Percentiles rank a stretch among this genome's conserved stretches.
These are phyloP conservation scores for Syzygium syzygioides DNA, from an alignment of 441 rosid genomes.

Conservation along the genomic window DNA sequence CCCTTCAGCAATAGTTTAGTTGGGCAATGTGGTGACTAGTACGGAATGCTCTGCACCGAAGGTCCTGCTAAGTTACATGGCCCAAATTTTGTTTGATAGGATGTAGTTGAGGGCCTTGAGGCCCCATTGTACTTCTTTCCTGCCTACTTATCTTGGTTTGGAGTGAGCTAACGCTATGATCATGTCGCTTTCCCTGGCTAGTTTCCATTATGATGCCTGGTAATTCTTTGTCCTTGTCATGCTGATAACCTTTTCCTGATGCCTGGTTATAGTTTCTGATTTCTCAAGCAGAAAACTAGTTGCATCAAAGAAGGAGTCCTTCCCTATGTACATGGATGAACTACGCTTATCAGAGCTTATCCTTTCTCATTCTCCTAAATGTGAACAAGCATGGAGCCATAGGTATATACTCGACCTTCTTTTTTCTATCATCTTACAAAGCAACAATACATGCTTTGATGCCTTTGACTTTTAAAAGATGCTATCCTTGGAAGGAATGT, in stretches of 20 bases:
- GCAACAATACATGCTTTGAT: not conserved
- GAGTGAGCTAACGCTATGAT: not conserved
- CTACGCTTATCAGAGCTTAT: slow-evolving; percentile 69
- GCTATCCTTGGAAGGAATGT: not conserved
- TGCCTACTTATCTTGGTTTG: not conserved
- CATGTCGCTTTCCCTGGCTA: slow-evolving; percentile 1
- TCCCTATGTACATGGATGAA: slow-evolving; percentile 51
- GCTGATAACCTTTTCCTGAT: not conserved
- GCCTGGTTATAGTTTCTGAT: not conserved
- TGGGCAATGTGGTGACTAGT: not conserved
- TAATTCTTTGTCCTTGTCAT: slow-evolving; percentile 7
- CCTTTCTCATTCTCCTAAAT: slow-evolving; percentile 80
- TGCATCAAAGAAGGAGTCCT: slow-evolving; percentile 39
- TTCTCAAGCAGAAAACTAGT: slow-evolving; percentile 51
- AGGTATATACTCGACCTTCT: slow-evolving; percentile 30
- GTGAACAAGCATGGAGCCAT: slow-evolving; percentile 94
- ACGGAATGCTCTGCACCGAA: too few relatives aligned
- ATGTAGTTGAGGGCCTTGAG: not conserved
- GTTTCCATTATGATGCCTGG: not conserved
- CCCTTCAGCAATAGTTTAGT: not conserved
- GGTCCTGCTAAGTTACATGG: not conserved
- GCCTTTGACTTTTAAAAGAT: not conserved
- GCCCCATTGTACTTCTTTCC: not conserved
- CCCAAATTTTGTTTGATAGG: not conserved
- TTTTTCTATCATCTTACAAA: not conserved